These are phyloP conservation scores for Millerozyma miso DNA, from an alignment of 805 yeast genomes.

Conservation along the genomic window DNA sequence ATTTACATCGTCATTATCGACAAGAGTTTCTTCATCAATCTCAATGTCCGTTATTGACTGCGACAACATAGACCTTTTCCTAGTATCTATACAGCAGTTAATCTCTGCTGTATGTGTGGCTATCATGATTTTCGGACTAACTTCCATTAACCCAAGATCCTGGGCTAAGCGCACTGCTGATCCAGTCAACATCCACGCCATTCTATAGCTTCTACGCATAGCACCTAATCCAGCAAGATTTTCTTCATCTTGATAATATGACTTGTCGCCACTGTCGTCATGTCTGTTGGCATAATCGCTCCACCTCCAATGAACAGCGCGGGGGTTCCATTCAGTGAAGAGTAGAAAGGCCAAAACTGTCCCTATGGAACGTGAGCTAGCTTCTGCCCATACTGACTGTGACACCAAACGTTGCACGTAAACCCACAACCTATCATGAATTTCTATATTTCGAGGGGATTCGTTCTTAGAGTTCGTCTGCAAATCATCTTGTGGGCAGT, in stretches of 20 bases:
- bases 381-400: conserved; percentile 92
- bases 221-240: conserved; percentile 75
- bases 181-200: conserved; percentile 94
- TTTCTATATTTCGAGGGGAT: conserved; percentile 48
- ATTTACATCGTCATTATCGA: conserved; percentile 20
- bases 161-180: conserved; percentile 83
- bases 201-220: conserved; percentile 78
- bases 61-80: conserved; percentile 72
- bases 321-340: conserved; percentile 93
- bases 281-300: conserved; percentile 72
- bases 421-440: conserved; percentile 81
- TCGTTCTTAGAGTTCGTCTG: conserved; percentile 20
- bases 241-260: conserved; percentile 25
- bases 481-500: conserved; percentile 53
- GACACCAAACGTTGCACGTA: conserved; percentile 78
- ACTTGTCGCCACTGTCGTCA: conserved; percentile 31
- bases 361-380: conserved; percentile 81
- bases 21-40: conserved; percentile 36
- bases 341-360: conserved; percentile 79
- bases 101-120: conserved; percentile 86
- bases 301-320: conserved; percentile 90
- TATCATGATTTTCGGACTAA: conserved; percentile 66
- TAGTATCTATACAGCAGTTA: conserved; percentile 74
- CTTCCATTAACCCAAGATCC: conserved; percentile 76
- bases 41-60: conserved; percentile 68